A percentile compares a stretch with the other conserved stretches of the same genome.
These are phyloP conservation scores for Aureobasidium lini DNA, from an alignment of 2,329 filamentous ascomycete genomes.

Conservation along the genomic window DNA sequence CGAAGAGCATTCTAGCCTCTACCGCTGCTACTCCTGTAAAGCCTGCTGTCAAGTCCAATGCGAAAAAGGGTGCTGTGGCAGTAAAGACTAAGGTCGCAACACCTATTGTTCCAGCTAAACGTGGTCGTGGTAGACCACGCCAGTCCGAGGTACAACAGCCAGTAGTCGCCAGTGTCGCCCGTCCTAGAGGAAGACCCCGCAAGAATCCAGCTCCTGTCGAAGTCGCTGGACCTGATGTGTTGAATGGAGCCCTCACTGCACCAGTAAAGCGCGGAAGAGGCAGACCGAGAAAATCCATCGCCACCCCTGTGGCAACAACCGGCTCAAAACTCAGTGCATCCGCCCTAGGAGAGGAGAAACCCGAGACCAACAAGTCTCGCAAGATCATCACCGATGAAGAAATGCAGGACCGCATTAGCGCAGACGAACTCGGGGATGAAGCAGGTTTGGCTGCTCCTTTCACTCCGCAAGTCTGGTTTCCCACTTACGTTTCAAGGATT, in stretches of 20 bases:
- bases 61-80: not conserved
- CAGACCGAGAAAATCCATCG: not conserved
- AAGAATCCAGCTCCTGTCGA: not conserved
- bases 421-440: not conserved
- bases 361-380: not conserved
- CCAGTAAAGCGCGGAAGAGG: not conserved
- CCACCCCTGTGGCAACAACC: not conserved
- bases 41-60: not conserved
- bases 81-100: not conserved
- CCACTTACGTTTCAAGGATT: slow-evolving; percentile 6
- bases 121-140: not conserved
- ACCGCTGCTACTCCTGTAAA: not conserved
- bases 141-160: not conserved
- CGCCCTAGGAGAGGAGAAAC: not conserved
- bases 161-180: not conserved
- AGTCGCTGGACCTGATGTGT: not conserved
- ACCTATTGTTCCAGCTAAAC: not conserved
- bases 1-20: not conserved
- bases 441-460: not conserved
- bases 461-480: slow-evolving; percentile 3
- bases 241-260: not conserved
- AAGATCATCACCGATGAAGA: not conserved
- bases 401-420: not conserved
- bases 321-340: not conserved
- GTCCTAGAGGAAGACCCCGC: not conserved